Evolutionary conservation across 441 rosid species (phyloP).

Genomic region (Gossypium gossypioides): DNA sequence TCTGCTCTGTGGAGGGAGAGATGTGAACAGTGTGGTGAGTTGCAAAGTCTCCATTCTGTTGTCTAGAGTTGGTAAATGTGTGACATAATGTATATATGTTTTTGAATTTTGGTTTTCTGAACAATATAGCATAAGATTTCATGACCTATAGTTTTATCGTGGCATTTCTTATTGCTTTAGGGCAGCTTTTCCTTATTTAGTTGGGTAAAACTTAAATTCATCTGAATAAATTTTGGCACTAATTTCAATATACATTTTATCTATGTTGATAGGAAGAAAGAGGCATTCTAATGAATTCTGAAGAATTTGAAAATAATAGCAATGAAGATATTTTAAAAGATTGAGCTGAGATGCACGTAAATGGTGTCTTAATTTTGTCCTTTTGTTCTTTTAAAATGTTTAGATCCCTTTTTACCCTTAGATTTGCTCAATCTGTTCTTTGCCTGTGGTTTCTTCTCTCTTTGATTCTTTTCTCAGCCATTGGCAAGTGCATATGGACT

Average conservation of each 20-base stretch:
- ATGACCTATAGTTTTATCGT: background rate
- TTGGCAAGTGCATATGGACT: constrained; percentile 94
- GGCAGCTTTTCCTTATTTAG: background rate
- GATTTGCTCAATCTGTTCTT: background rate
- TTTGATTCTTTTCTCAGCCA: constrained; percentile 44
- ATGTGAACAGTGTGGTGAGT: constrained; percentile 91
- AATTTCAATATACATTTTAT: background rate
- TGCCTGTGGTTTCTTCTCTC: constrained; percentile 8
- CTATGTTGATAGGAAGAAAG: background rate
- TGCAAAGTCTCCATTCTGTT: constrained; percentile 3
- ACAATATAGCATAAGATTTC: background rate
- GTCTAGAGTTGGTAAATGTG: background rate
- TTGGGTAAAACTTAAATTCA: background rate
- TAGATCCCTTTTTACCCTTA: background rate
- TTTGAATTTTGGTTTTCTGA: background rate
- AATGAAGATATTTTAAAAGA: constrained; percentile 7
- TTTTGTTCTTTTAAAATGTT: background rate
- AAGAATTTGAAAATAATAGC: background rate
- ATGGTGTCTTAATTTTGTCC: constrained; percentile 1
- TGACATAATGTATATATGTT: background rate
- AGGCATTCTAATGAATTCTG: background rate
- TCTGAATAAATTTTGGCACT: background rate
- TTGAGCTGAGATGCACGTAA: background rate
- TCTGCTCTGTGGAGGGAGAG: constrained; percentile 96
- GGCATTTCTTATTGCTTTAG: background rate